phyloP scores from a whole-genome alignment of 2,329 filamentous ascomycete genomes.

The Chaetomiaceae sp. region DNA sequence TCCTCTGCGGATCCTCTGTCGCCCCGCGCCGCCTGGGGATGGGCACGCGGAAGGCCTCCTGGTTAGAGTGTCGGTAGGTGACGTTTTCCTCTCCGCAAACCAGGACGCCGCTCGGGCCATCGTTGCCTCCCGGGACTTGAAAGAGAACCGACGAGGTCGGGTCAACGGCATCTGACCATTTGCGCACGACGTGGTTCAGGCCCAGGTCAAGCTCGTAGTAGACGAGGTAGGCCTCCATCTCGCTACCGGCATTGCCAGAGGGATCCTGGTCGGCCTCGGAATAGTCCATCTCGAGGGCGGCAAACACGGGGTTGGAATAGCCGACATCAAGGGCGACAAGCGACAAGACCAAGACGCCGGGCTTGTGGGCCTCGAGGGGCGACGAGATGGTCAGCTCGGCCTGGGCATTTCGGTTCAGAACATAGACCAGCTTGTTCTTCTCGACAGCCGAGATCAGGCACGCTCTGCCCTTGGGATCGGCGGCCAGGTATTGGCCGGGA shows the following conservation, averaged over 20 bases:
- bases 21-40: conserved; percentile 83
- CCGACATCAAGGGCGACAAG: conserved; percentile 88
- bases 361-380: conserved; percentile 90
- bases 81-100: conserved; percentile 94
- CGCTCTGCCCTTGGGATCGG: conserved; percentile 91
- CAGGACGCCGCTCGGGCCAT: conserved; percentile 90
- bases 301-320: conserved; percentile 96
- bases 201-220: conserved; percentile 98
- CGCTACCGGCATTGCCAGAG: conserved; percentile 72
- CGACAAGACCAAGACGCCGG: conserved; percentile 83
- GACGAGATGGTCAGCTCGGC: conserved; percentile 96
- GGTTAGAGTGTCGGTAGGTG: conserved; percentile 95
- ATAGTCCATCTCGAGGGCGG: conserved; percentile 90
- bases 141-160: conserved; percentile 85
- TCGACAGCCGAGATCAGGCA: conserved; percentile 91
- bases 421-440: conserved; percentile 99
- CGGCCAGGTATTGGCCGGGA: conserved; percentile 91
- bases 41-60: conserved; percentile 80
- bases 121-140: conserved; percentile 88
- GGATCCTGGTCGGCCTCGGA: conserved; percentile 87
- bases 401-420: conserved; percentile 91
- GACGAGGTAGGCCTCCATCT: conserved; percentile 84
- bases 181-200: conserved; percentile 92
- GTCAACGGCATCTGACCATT: conserved; percentile 93
- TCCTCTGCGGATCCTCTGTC: conserved; percentile 87